Conservation (phyloP, 768 basidiomycete genomes). For the Exidia glandulosa region DNA sequence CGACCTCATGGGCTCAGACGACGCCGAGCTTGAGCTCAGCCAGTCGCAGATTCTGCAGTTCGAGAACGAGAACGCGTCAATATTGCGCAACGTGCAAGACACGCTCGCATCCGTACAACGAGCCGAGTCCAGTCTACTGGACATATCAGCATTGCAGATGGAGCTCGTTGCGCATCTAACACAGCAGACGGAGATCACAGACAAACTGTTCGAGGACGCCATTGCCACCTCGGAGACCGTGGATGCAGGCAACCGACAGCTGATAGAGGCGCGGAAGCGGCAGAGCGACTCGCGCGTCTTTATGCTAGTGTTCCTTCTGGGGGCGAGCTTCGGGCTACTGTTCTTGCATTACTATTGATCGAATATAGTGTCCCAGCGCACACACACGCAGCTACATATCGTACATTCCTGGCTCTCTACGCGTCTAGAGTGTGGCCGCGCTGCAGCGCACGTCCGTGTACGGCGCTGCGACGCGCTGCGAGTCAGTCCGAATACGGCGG, state of each 20-base stretch:
- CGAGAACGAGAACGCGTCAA: conserved; percentile 81
- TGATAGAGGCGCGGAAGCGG: conserved; percentile 79
- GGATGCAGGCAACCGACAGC: conserved; percentile 81
- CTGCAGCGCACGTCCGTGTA: background rate
- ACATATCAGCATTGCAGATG: conserved; percentile 88
- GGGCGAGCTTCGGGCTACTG: conserved; percentile 80
- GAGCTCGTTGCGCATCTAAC: conserved; percentile 83
- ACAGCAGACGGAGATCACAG: conserved; percentile 83
- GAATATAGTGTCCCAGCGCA: background rate
- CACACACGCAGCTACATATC: background rate
- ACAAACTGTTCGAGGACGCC: conserved; percentile 90
- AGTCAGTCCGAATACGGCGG: conserved; percentile 10
- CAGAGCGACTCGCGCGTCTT: conserved; percentile 82
- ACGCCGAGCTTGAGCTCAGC: conserved; percentile 73
- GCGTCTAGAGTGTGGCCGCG: background rate
- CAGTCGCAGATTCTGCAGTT: conserved; percentile 86
- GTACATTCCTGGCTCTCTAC: background rate
- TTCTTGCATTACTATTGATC: conserved; percentile 87
- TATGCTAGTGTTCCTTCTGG: conserved; percentile 83
- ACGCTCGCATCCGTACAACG: conserved; percentile 82
- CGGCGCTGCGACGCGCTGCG: background rate
- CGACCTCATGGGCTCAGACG: conserved; percentile 19
- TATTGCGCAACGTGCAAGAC: conserved; percentile 63
- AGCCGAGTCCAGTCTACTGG: conserved; percentile 83
- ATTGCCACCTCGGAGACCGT: conserved; percentile 77